Base-by-base conservation (phyloP, 345 rosid species). In the Eucalyptus erythrocorys region DNA sequence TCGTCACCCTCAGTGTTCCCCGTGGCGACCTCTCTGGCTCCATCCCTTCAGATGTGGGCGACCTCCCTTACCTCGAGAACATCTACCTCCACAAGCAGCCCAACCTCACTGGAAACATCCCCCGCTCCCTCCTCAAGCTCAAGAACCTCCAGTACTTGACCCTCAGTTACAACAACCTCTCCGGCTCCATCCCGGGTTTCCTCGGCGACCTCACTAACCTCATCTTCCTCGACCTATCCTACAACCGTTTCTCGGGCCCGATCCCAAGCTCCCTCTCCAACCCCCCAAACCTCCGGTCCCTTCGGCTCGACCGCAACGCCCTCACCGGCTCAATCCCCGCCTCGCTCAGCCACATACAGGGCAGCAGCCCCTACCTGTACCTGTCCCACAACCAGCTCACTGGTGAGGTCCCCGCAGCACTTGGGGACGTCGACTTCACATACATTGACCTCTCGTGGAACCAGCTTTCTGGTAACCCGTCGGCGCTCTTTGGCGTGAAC, bases 1-100 rank as follows among this genome's bases (percentile, higher is more conserved):
- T 96, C 91, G 91, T 87, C 85, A 64, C 96, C 81, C 92, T 97
- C 87, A 89, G 91, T 24, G 91, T 97, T 59, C 90, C 91, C 82
- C 66, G 92, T 16, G 88, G 86, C 3, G 86, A 6, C 86, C 80
- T 90, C 49, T 43, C 88, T 45, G 91, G 89, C 7, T 43, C 55
- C 51, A 88, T 90, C 79, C 89, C 91, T 10, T 57, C 86, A 26
- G 51, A 55, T n/a, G 30, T 90, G 64, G 91, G 91, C 47, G 81
- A 88, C 66, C 89, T 90, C 85, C 91, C 91, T 32, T 90, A 51
- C 82, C 89, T 90, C 48, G 13, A 80, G 30, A 79, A 57, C 64
- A 85, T 90, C 22, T 55, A 21, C 61, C 86, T 90, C 88, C 89
- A 86, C 88, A 90, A 90, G 66, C 89, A 50, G 42, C 24, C 89